phyloP scores from a whole-genome alignment of 768 basidiomycete genomes.

The Leccinum variicolor region DNA sequence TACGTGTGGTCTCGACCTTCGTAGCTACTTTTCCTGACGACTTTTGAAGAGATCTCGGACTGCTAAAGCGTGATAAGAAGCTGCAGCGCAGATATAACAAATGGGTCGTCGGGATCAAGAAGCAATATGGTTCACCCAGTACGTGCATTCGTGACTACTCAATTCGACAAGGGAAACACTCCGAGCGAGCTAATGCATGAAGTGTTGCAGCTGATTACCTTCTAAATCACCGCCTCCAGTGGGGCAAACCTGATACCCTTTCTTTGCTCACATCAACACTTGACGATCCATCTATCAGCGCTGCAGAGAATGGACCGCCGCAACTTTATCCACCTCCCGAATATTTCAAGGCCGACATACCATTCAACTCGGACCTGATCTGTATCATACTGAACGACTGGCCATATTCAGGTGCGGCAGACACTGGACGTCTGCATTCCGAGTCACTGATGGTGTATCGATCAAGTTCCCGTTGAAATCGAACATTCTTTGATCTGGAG shows the following conservation, averaged over 20 bases:
- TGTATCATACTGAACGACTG: conserved; percentile 82
- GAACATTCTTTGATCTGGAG: conserved; percentile 82
- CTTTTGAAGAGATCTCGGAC: conserved; percentile 65
- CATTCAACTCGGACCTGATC: conserved; percentile 44
- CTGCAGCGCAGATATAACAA: conserved; percentile 66
- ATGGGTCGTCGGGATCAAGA: conserved; percentile 54
- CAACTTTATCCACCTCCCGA: conserved; percentile 30
- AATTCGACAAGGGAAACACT: neutral
- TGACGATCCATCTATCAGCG: conserved; percentile 32
- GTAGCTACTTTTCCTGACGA: neutral
- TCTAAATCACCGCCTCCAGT: conserved; percentile 63
- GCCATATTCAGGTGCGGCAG: conserved; percentile 73
- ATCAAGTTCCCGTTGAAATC: conserved; percentile 60
- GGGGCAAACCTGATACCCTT: conserved; percentile 67
- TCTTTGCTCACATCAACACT: conserved; percentile 57
- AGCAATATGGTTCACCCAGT: conserved; percentile 67
- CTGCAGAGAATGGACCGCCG: neutral
- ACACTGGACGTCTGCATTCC: neutral
- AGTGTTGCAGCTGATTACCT: conserved; percentile 61
- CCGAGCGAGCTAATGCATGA: neutral
- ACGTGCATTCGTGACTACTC: conserved; percentile 17
- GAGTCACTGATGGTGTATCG: neutral
- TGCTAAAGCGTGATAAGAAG: conserved; percentile 68
- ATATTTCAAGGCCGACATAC: conserved; percentile 67
- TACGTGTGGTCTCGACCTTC: conserved; percentile 26